Evolutionary conservation across 176 grass and related monocot species (phyloP).

Genomic region (Oryza australiensis): DNA sequence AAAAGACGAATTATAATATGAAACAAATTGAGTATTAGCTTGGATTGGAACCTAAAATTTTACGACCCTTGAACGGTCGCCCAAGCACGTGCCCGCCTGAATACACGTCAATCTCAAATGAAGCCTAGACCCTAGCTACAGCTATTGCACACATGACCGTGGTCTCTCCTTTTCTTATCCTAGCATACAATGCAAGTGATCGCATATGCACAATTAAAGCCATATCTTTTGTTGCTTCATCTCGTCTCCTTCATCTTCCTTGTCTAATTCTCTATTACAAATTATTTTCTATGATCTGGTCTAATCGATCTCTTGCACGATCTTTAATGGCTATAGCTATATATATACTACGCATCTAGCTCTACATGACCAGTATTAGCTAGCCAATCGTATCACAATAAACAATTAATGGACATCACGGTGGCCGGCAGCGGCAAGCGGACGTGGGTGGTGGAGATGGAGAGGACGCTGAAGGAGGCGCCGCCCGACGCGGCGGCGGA

Average conservation of each 20-base stretch:
- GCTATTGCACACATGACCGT: background rate
- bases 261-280: too few species aligned
- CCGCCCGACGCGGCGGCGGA: constrained; percentile 27
- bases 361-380: background rate
- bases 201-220: background rate
- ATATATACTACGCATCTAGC: background rate
- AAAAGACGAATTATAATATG: too few species aligned
- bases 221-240: background rate
- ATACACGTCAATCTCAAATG: background rate
- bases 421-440: background rate
- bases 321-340: background rate
- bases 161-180: too few species aligned
- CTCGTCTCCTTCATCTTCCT: too few species aligned
- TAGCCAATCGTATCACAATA: background rate
- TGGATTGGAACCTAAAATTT: too few species aligned
- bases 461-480: constrained; percentile 33
- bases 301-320: background rate
- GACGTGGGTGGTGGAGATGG: constrained; percentile 57
- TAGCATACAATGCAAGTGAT: constrained; percentile 37
- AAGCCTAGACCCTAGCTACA: too few species aligned
- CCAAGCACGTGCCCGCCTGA: too few species aligned
- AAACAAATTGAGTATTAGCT: too few species aligned
- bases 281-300: too few species aligned
- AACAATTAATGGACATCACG: background rate
- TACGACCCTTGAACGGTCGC: too few species aligned